Evolutionary conservation across 768 basidiomycete genomes (phyloP).

Genomic region (Dioszegia aurantiaca): DNA sequence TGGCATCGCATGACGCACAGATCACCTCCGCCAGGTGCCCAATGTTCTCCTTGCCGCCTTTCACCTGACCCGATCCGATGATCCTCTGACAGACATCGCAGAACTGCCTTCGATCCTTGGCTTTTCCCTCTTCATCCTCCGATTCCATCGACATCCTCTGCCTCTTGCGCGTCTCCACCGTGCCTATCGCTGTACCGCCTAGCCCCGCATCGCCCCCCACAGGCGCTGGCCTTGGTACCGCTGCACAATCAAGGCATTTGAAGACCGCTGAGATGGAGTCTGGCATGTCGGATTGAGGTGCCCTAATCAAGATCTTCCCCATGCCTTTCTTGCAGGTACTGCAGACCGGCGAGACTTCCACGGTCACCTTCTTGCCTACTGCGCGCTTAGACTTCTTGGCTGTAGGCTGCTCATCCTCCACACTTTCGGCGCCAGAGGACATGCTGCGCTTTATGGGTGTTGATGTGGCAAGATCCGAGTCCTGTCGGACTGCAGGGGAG

Average conservation of each 20-base stretch:
- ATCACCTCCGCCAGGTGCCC: conserved; percentile 39
- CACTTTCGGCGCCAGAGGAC: conserved; percentile 11
- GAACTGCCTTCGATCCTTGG: conserved; percentile 26
- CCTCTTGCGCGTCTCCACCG: conserved; percentile 41
- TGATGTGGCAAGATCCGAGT: background rate
- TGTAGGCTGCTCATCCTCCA: conserved; percentile 12
- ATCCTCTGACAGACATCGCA: conserved; percentile 50
- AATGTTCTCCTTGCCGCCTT: conserved; percentile 26
- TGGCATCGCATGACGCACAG: conserved; percentile 40
- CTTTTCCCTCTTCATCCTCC: conserved; percentile 36
- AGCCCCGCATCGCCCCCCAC: conserved; percentile 20
- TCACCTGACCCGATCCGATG: conserved; percentile 28
- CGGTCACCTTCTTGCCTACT: conserved; percentile 31
- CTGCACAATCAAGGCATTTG: conserved; percentile 29
- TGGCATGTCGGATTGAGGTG: conserved; percentile 32
- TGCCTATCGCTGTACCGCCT: conserved; percentile 24
- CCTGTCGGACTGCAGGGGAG: background rate
- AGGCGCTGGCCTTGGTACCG: conserved; percentile 20
- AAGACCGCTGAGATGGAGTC: conserved; percentile 22
- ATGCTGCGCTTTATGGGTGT: conserved; percentile 21
- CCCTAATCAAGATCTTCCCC: conserved; percentile 35
- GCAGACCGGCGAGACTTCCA: conserved; percentile 28
- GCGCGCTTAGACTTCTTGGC: conserved; percentile 24
- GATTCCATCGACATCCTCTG: conserved; percentile 30
- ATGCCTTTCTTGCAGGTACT: conserved; percentile 22